A percentile compares a stretch with the other conserved stretches of the same genome.
phyloP scores from a whole-genome alignment of 1,284 basidiomycete species.

The Sporisorium graminicola region DNA sequence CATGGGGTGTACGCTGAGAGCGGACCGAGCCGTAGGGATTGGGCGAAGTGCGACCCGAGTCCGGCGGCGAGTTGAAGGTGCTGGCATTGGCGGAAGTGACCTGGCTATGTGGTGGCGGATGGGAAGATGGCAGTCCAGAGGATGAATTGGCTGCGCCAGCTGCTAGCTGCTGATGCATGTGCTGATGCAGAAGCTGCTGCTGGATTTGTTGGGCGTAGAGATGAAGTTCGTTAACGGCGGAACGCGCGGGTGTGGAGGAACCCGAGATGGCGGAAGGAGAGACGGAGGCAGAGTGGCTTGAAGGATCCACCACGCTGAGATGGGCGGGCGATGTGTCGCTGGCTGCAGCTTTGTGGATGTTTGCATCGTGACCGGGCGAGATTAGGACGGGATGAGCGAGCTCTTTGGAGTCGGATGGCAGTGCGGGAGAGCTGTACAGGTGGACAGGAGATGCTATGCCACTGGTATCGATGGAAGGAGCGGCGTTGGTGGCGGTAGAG shows the following conservation, averaged over 20 bases:
- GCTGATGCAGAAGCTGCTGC: slow-evolving; percentile 45
- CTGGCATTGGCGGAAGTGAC: slow-evolving; percentile 26
- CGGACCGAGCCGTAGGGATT: slow-evolving; percentile 22
- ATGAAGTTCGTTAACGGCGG: slow-evolving; percentile 39
- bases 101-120: slow-evolving; percentile 6
- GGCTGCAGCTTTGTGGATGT: neutral
- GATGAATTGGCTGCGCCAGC: neutral
- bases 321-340: slow-evolving; percentile 12
- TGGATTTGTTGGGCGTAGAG: slow-evolving; percentile 46
- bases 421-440: slow-evolving; percentile 40
- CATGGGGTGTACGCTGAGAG: slow-evolving; percentile 33
- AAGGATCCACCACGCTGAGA: slow-evolving; percentile 20
- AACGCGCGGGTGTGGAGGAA: slow-evolving; percentile 32
- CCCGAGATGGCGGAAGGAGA: slow-evolving; percentile 39
- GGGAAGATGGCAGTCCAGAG: slow-evolving; percentile 7
- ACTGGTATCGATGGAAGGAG: neutral
- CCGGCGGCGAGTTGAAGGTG: slow-evolving; percentile 40
- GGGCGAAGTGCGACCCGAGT: slow-evolving; percentile 45
- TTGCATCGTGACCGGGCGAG: slow-evolving; percentile 10
- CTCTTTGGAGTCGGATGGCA: slow-evolving; percentile 31
- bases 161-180: slow-evolving; percentile 35
- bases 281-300: slow-evolving; percentile 26
- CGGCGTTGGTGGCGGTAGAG: neutral
- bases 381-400: slow-evolving; percentile 41
- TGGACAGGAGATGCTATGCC: slow-evolving; percentile 8